Conservation (phyloP, 2,329 filamentous ascomycete genomes). For the Botrytis medusae region DNA sequence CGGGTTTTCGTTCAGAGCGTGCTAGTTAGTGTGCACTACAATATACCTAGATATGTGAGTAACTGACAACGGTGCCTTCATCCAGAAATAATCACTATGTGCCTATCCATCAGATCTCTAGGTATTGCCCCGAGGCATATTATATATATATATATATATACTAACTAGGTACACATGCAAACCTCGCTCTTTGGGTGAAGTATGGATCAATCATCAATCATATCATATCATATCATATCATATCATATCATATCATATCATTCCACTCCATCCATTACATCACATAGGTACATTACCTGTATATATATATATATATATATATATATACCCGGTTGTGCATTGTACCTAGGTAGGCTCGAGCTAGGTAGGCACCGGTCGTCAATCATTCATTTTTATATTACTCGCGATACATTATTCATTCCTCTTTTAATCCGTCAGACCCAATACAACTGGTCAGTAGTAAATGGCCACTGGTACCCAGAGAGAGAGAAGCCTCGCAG, state of each 20-base stretch:
- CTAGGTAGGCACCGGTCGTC: neutral
- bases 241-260: neutral
- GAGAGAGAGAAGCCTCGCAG: neutral
- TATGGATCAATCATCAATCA: neutral
- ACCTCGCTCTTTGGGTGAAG: neutral
- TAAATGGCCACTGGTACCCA: neutral
- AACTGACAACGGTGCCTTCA: neutral
- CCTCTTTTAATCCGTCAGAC: neutral
- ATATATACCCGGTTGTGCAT: neutral
- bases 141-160: neutral
- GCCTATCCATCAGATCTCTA: neutral
- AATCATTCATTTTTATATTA: neutral
- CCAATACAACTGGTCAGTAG: neutral
- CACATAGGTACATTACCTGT: neutral
- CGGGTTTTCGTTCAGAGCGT: no score
- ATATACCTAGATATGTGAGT: neutral
- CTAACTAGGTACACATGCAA: neutral
- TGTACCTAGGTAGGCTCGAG: neutral
- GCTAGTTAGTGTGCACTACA: no score
- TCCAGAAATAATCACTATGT: neutral
- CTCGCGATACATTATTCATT: neutral
- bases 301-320: no score
- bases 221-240: neutral
- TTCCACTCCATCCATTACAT: neutral
- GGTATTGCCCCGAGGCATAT: neutral